These are phyloP conservation scores for Melanomma pulvis-pyrius DNA, from an alignment of 495 filamentous ascomycete genomes.

Conservation along the genomic window DNA sequence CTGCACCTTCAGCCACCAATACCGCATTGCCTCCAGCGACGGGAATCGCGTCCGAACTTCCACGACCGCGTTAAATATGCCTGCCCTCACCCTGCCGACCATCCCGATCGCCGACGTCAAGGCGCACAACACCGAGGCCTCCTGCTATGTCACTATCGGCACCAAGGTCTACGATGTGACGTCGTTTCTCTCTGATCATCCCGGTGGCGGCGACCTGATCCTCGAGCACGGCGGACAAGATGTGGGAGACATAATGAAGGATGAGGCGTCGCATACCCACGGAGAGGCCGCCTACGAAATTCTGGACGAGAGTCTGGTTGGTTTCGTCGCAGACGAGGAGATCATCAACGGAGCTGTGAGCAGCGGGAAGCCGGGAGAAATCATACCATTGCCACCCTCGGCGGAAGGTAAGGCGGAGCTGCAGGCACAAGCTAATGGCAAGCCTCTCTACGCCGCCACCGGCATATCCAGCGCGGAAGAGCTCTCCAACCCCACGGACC, in stretches of 20 bases:
- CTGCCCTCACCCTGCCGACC: slow-evolving; percentile 68
- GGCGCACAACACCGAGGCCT: slow-evolving; percentile 75
- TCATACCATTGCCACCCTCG: slow-evolving; percentile 52
- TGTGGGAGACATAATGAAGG: slow-evolving; percentile 77
- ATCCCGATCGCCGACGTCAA: slow-evolving; percentile 77
- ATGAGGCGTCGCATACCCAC: slow-evolving; percentile 81
- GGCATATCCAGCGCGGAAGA: slow-evolving; percentile 87
- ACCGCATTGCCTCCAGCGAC: neutral
- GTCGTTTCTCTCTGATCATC: slow-evolving; percentile 82
- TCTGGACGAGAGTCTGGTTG: slow-evolving; percentile 79
- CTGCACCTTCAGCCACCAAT: neutral
- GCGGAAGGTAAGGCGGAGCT: slow-evolving; percentile 48
- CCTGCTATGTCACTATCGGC: slow-evolving; percentile 91
- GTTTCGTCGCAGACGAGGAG: slow-evolving; percentile 62
- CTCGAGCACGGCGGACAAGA: slow-evolving; percentile 91
- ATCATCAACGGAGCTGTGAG: slow-evolving; percentile 53
- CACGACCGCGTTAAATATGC: slow-evolving; percentile 28
- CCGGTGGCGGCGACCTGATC: slow-evolving; percentile 86
- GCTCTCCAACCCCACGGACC: slow-evolving; percentile 81
- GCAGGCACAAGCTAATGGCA: slow-evolving; percentile 42
- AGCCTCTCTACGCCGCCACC: slow-evolving; percentile 69
- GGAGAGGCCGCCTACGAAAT: slow-evolving; percentile 92
- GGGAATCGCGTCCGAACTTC: slow-evolving; percentile 4
- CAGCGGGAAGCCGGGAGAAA: slow-evolving; percentile 51
- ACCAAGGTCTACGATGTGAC: slow-evolving; percentile 94